A percentile compares a stretch with the other conserved stretches of the same genome.
These are phyloP conservation scores for Diaporthe velutina DNA, from an alignment of 2,329 filamentous ascomycete species.

Conservation along the genomic window DNA sequence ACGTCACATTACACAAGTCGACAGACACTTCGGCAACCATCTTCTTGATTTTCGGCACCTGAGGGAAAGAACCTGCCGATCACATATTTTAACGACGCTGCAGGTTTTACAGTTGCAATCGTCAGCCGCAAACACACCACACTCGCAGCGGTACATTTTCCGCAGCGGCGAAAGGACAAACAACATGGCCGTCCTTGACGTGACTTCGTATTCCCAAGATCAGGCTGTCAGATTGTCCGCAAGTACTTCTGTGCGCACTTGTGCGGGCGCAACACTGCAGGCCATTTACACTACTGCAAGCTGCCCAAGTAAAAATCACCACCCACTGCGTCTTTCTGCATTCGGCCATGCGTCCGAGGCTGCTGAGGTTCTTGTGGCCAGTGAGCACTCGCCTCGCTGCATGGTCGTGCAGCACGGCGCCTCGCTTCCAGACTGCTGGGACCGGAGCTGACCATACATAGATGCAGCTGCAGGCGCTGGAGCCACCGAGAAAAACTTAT, in stretches of 20 bases:
- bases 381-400: conserved; percentile 32
- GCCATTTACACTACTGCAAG: conserved; percentile 19
- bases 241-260: conserved; percentile 29
- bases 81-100: background rate
- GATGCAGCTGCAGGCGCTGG: conserved; percentile 29
- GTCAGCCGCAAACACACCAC: background rate
- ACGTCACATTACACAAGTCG: background rate
- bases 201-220: background rate
- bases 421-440: conserved; percentile 35
- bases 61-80: background rate
- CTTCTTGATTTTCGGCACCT: background rate
- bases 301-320: conserved; percentile 2
- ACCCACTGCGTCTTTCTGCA: conserved; percentile 6
- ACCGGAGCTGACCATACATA: conserved; percentile 36
- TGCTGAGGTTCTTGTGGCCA: conserved; percentile 25
- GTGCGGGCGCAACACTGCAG: conserved; percentile 29
- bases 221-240: conserved; percentile 13
- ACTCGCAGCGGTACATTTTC: background rate
- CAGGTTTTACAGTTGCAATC: background rate
- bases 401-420: conserved; percentile 17
- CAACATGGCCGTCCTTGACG: background rate
- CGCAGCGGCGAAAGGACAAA: background rate
- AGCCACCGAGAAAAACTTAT: background rate
- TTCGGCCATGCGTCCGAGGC: conserved; percentile 25
- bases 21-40: background rate